Evolutionary conservation across 164 flowering plant species (phyloP).

Genomic region (Piper longum): DNA sequence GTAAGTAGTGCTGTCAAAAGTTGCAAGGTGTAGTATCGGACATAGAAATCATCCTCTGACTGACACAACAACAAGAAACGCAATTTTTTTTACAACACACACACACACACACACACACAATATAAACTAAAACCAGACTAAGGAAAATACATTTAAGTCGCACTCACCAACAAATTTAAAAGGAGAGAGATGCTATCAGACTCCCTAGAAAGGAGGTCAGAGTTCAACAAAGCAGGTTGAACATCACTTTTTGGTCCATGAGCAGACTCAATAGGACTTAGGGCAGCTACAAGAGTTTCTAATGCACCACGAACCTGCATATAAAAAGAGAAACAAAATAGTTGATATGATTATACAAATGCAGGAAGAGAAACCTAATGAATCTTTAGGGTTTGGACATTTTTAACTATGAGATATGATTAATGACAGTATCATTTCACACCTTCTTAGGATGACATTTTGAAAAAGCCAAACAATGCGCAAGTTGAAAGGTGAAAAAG

Average conservation of each 20-base stretch:
- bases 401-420: neutral
- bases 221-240: conserved; percentile 81
- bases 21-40: conserved; percentile 91
- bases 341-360: too few relatives aligned
- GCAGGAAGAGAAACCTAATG: neutral
- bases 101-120: neutral
- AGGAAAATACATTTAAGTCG: conserved; percentile 1
- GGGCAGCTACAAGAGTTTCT: conserved; percentile 81
- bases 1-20: conserved; percentile 82
- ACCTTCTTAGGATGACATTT: too few relatives aligned
- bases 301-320: conserved; percentile 88
- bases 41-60: conserved; percentile 97
- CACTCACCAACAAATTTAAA: conserved; percentile 81
- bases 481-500: neutral
- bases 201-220: conserved; percentile 91
- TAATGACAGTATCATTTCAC: too few relatives aligned
- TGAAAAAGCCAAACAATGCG: neutral
- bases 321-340: neutral
- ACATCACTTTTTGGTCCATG: conserved; percentile 55
- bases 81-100: neutral
- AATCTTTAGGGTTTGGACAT: neutral
- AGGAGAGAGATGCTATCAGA: conserved; percentile 83
- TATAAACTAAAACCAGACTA: neutral
- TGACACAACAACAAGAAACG: conserved; percentile 17
- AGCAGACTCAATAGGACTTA: conserved; percentile 59